Conservation (phyloP, 2,329 filamentous ascomycete genomes). For the Verticillium zaregamsianum region DNA sequence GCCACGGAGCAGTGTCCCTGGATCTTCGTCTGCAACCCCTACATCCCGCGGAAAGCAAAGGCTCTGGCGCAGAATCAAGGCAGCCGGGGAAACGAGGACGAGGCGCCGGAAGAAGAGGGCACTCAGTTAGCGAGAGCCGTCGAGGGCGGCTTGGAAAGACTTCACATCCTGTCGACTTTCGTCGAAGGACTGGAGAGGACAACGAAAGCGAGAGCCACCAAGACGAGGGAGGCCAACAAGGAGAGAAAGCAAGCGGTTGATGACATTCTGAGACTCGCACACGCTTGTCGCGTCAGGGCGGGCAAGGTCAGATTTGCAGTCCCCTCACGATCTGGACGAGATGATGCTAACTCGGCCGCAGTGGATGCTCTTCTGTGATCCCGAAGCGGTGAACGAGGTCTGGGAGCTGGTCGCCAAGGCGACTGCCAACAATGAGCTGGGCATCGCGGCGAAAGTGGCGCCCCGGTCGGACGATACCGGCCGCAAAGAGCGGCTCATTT, state of each 20-base stretch:
- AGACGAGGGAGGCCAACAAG: slow-evolving; percentile 43
- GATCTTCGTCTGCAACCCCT: slow-evolving; percentile 71
- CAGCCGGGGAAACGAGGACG: slow-evolving; percentile 42
- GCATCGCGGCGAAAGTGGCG: slow-evolving; percentile 69
- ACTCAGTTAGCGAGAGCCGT: slow-evolving; percentile 45
- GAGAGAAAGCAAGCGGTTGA: slow-evolving; percentile 44
- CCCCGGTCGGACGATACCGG: slow-evolving; percentile 43
- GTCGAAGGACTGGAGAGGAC: slow-evolving; percentile 40
- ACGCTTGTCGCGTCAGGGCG: slow-evolving; percentile 49
- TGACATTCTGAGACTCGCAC: slow-evolving; percentile 59
- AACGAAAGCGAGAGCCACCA: slow-evolving; percentile 26
- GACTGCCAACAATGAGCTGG: slow-evolving; percentile 65
- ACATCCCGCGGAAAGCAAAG: slow-evolving; percentile 33
- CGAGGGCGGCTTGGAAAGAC: slow-evolving; percentile 46
- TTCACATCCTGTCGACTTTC: slow-evolving; percentile 42
- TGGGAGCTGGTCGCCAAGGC: slow-evolving; percentile 66
- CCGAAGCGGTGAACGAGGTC: slow-evolving; percentile 50
- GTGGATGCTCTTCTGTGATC: slow-evolving; percentile 71
- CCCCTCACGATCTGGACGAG: neutral
- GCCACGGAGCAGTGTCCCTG: slow-evolving; percentile 47
- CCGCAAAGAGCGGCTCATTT: slow-evolving; percentile 56
- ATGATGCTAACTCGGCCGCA: slow-evolving; percentile 22
- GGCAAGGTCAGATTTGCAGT: slow-evolving; percentile 55
- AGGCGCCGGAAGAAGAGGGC: slow-evolving; percentile 41
- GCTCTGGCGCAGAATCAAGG: slow-evolving; percentile 26